A percentile compares a stretch with the other conserved stretches of the same genome.
Conservation (phyloP, 768 basidiomycete genomes). For the Boletus tomentosulus region DNA sequence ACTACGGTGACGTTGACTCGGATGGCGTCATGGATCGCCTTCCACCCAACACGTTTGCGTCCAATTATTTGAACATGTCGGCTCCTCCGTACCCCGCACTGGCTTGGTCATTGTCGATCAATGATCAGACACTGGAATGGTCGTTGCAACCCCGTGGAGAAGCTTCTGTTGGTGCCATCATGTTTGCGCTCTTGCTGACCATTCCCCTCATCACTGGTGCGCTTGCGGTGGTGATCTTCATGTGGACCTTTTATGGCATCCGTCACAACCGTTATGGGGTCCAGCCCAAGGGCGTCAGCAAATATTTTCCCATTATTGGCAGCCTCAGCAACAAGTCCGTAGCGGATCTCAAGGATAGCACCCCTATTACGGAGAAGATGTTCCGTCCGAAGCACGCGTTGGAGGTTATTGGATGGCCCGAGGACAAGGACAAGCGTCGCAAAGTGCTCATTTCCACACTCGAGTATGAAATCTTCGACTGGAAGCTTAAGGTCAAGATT, state of each 20-base stretch:
- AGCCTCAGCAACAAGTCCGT: constrained; percentile 60
- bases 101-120: constrained; percentile 78
- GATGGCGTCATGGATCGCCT: constrained; percentile 89
- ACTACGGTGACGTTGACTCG: constrained; percentile 85
- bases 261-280: constrained; percentile 91
- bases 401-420: constrained; percentile 96
- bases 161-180: constrained; percentile 75
- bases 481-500: constrained; percentile 97
- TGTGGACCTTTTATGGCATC: constrained; percentile 96
- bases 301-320: constrained; percentile 88
- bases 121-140: constrained; percentile 78
- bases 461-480: constrained; percentile 95
- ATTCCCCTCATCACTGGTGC: constrained; percentile 85
- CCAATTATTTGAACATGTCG: constrained; percentile 90
- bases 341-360: constrained; percentile 62
- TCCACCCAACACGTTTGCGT: constrained; percentile 79
- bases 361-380: constrained; percentile 66
- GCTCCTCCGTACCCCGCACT: constrained; percentile 85
- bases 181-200: constrained; percentile 76
- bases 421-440: constrained; percentile 85
- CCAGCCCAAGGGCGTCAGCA: constrained; percentile 62
- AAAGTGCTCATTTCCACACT: constrained; percentile 89
- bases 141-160: constrained; percentile 77
- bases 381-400: constrained; percentile 55
- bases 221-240: constrained; percentile 81